A percentile compares a stretch with the other conserved stretches of the same genome.
Evolutionary conservation across 2,329 filamentous ascomycete species (phyloP).

Genomic region (Talaromyces sp.): DNA sequence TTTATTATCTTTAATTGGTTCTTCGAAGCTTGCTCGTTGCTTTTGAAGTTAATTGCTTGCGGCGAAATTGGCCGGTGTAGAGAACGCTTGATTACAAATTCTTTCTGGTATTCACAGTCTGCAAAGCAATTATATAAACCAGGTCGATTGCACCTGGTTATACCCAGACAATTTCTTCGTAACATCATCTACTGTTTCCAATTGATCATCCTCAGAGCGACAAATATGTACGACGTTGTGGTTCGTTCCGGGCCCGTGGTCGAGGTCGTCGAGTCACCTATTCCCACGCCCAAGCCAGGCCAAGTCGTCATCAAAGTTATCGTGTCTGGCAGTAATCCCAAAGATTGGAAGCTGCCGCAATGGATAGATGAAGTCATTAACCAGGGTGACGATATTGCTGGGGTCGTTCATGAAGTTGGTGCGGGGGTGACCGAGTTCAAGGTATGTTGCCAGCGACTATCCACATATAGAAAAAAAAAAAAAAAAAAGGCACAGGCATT

Average conservation of each 20-base stretch:
- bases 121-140: background rate
- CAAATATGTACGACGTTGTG: background rate
- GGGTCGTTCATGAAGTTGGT: constrained; percentile 48
- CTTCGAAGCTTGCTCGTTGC: background rate
- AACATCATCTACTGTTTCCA: background rate
- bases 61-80: background rate
- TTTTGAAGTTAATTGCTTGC: background rate
- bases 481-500: too few relatives aligned
- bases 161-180: background rate
- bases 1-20: background rate
- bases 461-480: too few relatives aligned
- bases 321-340: constrained; percentile 7
- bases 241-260: constrained; percentile 4
- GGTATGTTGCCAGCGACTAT: background rate
- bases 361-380: constrained; percentile 25
- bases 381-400: constrained; percentile 49
- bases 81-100: background rate
- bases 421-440: constrained; percentile 49
- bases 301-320: constrained; percentile 27
- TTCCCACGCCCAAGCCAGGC: constrained; percentile 33
- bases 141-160: background rate
- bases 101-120: background rate
- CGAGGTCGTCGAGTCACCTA: constrained; percentile 34
- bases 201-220: background rate
- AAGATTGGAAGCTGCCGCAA: constrained; percentile 16